A percentile compares a stretch with the other conserved stretches of the same genome.
Conservation (phyloP, 2,329 filamentous ascomycete species). For the Bretziella fagacearum region DNA sequence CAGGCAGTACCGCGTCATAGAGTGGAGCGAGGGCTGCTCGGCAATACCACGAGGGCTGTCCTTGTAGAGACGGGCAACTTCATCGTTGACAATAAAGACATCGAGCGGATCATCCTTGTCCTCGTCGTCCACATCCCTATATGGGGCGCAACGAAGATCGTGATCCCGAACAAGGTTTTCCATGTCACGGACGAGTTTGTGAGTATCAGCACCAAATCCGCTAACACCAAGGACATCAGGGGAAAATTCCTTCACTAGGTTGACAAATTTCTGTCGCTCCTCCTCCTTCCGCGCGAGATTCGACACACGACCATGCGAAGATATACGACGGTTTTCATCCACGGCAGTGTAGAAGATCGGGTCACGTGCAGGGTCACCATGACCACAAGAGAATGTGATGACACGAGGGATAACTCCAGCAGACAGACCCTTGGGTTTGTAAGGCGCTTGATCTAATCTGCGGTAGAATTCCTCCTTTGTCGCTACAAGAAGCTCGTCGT, state of each 20-base stretch:
- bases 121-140: conserved; percentile 59
- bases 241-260: conserved; percentile 60
- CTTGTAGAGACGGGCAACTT: conserved; percentile 92
- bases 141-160: conserved; percentile 63
- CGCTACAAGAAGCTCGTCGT: conserved; percentile 74
- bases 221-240: conserved; percentile 84
- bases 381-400: conserved; percentile 71
- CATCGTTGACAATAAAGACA: conserved; percentile 84
- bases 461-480: conserved; percentile 80
- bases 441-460: conserved; percentile 86
- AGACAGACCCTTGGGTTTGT: conserved; percentile 84
- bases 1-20: conserved; percentile 76
- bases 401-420: conserved; percentile 78
- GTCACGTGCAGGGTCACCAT: conserved; percentile 55
- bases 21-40: conserved; percentile 66
- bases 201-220: conserved; percentile 74
- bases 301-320: conserved; percentile 75
- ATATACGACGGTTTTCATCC: conserved; percentile 75
- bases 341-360: conserved; percentile 83
- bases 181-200: conserved; percentile 67
- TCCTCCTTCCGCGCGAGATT: conserved; percentile 57
- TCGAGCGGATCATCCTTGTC: conserved; percentile 69
- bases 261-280: conserved; percentile 53
- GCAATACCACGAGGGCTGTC: conserved; percentile 62
- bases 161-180: conserved; percentile 63